Percentiles rank a stretch among this genome's conserved stretches.
Evolutionary conservation across 2,329 filamentous ascomycete genomes (phyloP).

Genomic region (Cryphonectria nitschkei): DNA sequence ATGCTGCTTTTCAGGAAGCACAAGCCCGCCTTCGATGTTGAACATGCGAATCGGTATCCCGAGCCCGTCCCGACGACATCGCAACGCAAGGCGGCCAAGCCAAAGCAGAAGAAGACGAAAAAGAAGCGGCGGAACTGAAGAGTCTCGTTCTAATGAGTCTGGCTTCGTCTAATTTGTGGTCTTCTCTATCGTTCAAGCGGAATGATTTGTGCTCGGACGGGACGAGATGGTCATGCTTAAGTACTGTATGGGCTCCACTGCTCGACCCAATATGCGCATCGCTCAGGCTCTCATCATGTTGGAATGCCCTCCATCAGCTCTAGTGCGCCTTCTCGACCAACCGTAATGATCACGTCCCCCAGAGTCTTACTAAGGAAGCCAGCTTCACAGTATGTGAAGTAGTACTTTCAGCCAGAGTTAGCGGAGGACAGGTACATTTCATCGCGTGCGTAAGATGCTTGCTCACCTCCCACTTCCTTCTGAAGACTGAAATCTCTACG

Average conservation of each 20-base stretch:
- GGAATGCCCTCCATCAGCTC: conserved; percentile 74
- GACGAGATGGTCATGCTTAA: conserved; percentile 3
- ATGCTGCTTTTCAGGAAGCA: conserved; percentile 87
- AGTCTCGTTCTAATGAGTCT: conserved; percentile 6
- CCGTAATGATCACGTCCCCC: conserved; percentile 73
- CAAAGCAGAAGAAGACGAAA: conserved; percentile 49
- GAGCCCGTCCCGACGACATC: conserved; percentile 32
- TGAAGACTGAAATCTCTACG: conserved; percentile 67
- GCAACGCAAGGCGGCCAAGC: conserved; percentile 36
- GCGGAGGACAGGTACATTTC: not conserved
- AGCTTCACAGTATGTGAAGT: conserved; percentile 76
- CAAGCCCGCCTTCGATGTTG: conserved; percentile 83
- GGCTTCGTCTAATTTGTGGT: conserved; percentile 7
- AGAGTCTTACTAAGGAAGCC: conserved; percentile 73
- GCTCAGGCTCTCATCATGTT: conserved; percentile 43
- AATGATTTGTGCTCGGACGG: conserved; percentile 1
- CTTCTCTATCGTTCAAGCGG: conserved; percentile 4
- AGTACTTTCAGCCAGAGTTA: conserved; percentile 57
- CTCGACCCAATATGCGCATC: not conserved
- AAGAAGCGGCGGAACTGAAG: conserved; percentile 42
- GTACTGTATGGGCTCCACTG: conserved; percentile 9
- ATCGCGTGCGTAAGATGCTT: conserved; percentile 34
- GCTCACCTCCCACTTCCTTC: conserved; percentile 70
- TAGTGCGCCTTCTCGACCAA: conserved; percentile 65
- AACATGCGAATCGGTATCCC: conserved; percentile 71